Base-by-base conservation (phyloP, 345 rosid species). In the Boechera stricta region DNA sequence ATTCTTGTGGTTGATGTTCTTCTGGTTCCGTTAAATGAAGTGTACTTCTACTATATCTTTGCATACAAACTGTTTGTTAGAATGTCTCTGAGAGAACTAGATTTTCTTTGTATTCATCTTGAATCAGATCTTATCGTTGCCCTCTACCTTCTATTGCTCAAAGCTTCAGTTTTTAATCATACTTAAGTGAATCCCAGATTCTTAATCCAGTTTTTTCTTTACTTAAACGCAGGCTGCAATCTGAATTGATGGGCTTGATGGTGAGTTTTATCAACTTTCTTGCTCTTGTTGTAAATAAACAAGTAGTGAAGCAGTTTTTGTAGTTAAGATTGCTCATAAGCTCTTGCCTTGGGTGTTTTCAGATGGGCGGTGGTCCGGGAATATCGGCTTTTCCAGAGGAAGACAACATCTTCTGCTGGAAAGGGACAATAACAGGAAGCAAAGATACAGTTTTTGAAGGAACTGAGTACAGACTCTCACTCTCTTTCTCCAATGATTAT, bases 401-500 rank as follows among this genome's bases (percentile, higher is more conserved):
- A 79, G 99, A 95, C 76, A 95, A 95, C 81, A 91, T 95, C 57
- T 92, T 95, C 79, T 86, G 89, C 75, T 95, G 98, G 99, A 95
- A 92, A 86, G 99, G 99, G 57, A 89, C 99, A 18, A 89, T 95
- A 18, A 70, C 71, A 2, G 98, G 98, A 65, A 92, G 97, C 89
- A 91, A 95, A 85, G 97, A 89, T 11, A 92, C 98, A 0, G 98
- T 92, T 0, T 95, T 92, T 41, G 96, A 91, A 86, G 98, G 98
- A 64, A 95, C 97, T 33, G 94, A 92, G 80, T 92, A 90, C 85
- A 92, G 77, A 63, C 89, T 95, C 59, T 91, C 96, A 11, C 92
- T 95, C 32, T 58, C 96, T 10, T 95, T 95, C 80, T 85, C 98
- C 7, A 88, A 89, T 67, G 97, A 92, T 59, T 95, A 95, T 67